Conservation (phyloP, 208 protist genomes). For the Naegleria fowleri region DNA sequence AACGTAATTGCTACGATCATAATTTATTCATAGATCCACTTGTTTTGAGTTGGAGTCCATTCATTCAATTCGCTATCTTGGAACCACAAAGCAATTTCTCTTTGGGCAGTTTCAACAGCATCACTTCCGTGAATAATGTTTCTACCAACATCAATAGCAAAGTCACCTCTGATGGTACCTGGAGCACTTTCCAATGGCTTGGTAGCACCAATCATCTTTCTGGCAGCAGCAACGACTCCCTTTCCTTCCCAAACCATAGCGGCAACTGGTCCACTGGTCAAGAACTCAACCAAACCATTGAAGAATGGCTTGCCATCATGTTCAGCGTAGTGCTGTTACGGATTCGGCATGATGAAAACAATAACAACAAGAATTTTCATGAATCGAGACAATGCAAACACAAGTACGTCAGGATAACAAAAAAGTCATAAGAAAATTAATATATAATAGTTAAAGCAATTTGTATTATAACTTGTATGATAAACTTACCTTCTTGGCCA, state of each 20-base stretch:
- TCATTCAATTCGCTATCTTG: conserved; percentile 67
- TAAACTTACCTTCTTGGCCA: conserved; percentile 55
- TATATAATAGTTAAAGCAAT: too few relatives aligned
- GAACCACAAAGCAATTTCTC: conserved; percentile 96
- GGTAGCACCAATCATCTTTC: conserved; percentile 88
- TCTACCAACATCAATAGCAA: conserved; percentile 81
- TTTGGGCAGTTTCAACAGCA: conserved; percentile 74
- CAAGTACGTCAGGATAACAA: too few relatives aligned
- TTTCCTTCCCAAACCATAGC: conserved; percentile 95
- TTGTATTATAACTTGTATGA: too few relatives aligned
- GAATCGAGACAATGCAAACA: too few relatives aligned
- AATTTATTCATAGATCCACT: conserved; percentile 72
- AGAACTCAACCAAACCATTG: conserved; percentile 78
- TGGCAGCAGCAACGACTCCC: conserved; percentile 81
- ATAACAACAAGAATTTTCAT: too few relatives aligned
- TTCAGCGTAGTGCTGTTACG: conserved; percentile 62
- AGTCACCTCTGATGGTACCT: conserved; percentile 94
- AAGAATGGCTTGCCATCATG: conserved; percentile 86
- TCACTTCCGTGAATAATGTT: conserved; percentile 96
- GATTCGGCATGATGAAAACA: too few relatives aligned
- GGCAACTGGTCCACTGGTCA: conserved; percentile 91
- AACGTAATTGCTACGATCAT: too few relatives aligned
- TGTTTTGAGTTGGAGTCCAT: conserved; percentile 66
- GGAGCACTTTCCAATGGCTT: conserved; percentile 81
- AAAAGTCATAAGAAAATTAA: too few relatives aligned